These are phyloP conservation scores for Trichosporon inkin DNA, from an alignment of 1,284 basidiomycete species.

Conservation along the genomic window DNA sequence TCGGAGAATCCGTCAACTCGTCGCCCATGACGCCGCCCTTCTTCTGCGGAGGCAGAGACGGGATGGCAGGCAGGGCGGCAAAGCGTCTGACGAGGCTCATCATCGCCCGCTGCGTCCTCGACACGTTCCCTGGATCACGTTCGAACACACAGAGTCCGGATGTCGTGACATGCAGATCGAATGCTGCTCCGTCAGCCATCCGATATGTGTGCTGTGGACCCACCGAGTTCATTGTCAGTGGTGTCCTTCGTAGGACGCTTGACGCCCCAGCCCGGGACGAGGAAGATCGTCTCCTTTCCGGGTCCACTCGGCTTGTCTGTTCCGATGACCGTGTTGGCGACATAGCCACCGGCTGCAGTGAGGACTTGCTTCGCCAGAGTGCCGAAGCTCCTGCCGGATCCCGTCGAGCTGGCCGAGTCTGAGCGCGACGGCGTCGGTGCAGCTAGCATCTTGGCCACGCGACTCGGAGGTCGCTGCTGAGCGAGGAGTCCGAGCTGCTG, in stretches of 20 bases:
- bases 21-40: conserved; percentile 10
- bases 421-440: neutral
- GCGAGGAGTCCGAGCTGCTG: neutral
- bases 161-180: conserved; percentile 17
- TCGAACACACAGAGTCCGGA: conserved; percentile 56
- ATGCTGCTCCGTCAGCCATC: conserved; percentile 12
- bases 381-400: neutral
- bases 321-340: neutral
- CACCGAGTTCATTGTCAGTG: conserved; percentile 20
- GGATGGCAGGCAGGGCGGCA: conserved; percentile 19
- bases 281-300: conserved; percentile 29
- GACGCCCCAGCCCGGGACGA: conserved; percentile 45
- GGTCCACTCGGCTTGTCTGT: neutral
- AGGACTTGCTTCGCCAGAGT: neutral
- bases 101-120: conserved; percentile 69
- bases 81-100: conserved; percentile 67
- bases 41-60: conserved; percentile 4
- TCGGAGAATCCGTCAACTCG: conserved; percentile 10
- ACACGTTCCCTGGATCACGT: conserved; percentile 60
- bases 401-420: neutral
- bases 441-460: neutral
- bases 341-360: neutral
- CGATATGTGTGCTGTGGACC: neutral
- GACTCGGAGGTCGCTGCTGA: neutral
- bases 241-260: conserved; percentile 23